phyloP scores from a whole-genome alignment of 2,329 filamentous ascomycete genomes.

The Aspergillus pseudoviridinutans region DNA sequence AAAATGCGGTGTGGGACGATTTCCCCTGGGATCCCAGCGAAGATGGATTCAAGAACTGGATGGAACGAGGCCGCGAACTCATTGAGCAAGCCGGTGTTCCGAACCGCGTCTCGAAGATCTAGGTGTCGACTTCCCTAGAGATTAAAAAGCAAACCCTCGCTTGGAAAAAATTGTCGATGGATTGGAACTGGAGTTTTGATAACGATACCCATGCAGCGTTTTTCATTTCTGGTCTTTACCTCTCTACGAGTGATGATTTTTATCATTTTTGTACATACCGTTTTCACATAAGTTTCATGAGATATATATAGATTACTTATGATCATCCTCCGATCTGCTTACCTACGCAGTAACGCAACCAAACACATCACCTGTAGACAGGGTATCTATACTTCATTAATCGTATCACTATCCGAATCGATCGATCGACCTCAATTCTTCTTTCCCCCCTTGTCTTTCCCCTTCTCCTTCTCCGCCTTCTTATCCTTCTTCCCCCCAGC shows the following conservation, averaged over 20 bases:
- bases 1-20: slow-evolving; percentile 39
- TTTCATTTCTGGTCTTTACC: slow-evolving; percentile 11
- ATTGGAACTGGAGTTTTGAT: slow-evolving; percentile 27
- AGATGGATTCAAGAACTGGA: slow-evolving; percentile 40
- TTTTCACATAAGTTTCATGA: neutral
- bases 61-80: slow-evolving; percentile 36
- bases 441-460: slow-evolving; percentile 27
- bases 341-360: neutral
- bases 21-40: slow-evolving; percentile 38
- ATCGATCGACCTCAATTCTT: slow-evolving; percentile 14
- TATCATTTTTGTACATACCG: slow-evolving; percentile 4
- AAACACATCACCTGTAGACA: neutral
- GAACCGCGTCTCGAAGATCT: slow-evolving; percentile 25
- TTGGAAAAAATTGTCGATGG: slow-evolving; percentile 11
- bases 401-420: neutral
- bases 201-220: slow-evolving; percentile 32
- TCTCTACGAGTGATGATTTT: slow-evolving; percentile 24
- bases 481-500: slow-evolving; percentile 62
- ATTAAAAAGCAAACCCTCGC: neutral
- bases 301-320: neutral
- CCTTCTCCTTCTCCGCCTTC: slow-evolving; percentile 35
- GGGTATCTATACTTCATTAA: slow-evolving; percentile 18
- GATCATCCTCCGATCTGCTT: neutral
- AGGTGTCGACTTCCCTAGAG: neutral
- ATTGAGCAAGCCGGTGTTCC: slow-evolving; percentile 39